These are phyloP conservation scores for Fusarium incarnatum DNA, from an alignment of 2,329 filamentous ascomycete genomes.

Conservation along the genomic window DNA sequence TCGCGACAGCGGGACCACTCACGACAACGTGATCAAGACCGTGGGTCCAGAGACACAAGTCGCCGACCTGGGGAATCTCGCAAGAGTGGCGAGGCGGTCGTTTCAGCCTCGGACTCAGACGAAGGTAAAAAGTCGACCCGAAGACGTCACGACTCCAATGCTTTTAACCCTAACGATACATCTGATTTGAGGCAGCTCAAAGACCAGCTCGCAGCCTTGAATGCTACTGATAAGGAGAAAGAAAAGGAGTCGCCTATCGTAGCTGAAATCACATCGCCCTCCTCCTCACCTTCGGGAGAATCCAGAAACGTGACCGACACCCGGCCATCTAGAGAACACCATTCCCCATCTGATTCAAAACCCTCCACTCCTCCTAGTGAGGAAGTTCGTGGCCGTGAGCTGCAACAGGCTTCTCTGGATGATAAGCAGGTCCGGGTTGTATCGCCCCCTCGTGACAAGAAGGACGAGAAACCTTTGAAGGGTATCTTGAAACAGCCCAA, in stretches of 20 bases:
- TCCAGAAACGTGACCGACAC: constrained; percentile 24
- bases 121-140: constrained; percentile 55
- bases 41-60: constrained; percentile 47
- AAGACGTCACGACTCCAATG: constrained; percentile 53
- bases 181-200: constrained; percentile 62
- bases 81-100: constrained; percentile 51
- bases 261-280: constrained; percentile 43
- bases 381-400: constrained; percentile 58
- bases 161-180: constrained; percentile 66
- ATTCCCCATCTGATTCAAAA: constrained; percentile 28
- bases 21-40: constrained; percentile 40
- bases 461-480: constrained; percentile 77
- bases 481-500: constrained; percentile 89
- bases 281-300: constrained; percentile 36
- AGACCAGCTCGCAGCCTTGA: constrained; percentile 61
- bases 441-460: constrained; percentile 73
- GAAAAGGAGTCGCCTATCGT: constrained; percentile 40
- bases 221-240: constrained; percentile 42
- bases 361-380: constrained; percentile 39
- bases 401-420: constrained; percentile 49
- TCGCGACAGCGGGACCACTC: constrained; percentile 38
- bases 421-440: constrained; percentile 74
- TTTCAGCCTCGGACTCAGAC: constrained; percentile 56
- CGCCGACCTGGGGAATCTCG: constrained; percentile 55
- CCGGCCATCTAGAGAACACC: constrained; percentile 28